Percentiles rank a stretch among this genome's conserved stretches.
These are phyloP conservation scores for Globomyces pollinis-pini DNA, from an alignment of 192 early-diverging fungal species.

Conservation along the genomic window DNA sequence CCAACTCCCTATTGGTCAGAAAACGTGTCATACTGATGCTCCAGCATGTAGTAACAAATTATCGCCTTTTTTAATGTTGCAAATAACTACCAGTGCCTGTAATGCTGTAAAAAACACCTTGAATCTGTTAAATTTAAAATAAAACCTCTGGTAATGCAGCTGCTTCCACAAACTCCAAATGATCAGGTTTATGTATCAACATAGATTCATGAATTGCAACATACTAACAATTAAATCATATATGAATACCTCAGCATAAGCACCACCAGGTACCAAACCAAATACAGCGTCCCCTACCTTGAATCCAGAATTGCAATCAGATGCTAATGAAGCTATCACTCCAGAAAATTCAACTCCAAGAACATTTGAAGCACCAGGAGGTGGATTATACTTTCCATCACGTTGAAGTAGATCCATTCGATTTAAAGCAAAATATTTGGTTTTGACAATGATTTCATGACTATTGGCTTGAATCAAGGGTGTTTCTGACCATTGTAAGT, in stretches of 20 bases:
- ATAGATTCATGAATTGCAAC: conserved; percentile 44
- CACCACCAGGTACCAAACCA: conserved; percentile 65
- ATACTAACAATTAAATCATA: too few relatives aligned
- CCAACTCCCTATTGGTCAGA: too few relatives aligned
- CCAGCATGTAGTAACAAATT: conserved; percentile 84
- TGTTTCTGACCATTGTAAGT: background rate
- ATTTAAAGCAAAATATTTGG: conserved; percentile 60
- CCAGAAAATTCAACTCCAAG: conserved; percentile 73
- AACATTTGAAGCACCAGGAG: conserved; percentile 50
- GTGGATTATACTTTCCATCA: conserved; percentile 60
- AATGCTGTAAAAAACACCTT: conserved; percentile 78
- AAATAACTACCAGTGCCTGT: conserved; percentile 73
- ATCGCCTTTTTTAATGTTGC: conserved; percentile 64
- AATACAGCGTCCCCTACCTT: conserved; percentile 70
- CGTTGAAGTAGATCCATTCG: conserved; percentile 74
- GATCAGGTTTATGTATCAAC: conserved; percentile 58
- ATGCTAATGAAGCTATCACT: conserved; percentile 28
- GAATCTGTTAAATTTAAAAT: too few relatives aligned
- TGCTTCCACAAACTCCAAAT: conserved; percentile 65
- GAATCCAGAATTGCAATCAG: conserved; percentile 27
- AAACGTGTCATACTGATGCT: too few relatives aligned
- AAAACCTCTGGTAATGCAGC: conserved; percentile 71
- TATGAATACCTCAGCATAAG: conserved; percentile 84
- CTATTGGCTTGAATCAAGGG: background rate
- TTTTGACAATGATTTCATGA: conserved; percentile 20